A percentile compares a stretch with the other conserved stretches of the same genome.
Conservation (phyloP, 441 rosid species). For the Mallotus japonicus region DNA sequence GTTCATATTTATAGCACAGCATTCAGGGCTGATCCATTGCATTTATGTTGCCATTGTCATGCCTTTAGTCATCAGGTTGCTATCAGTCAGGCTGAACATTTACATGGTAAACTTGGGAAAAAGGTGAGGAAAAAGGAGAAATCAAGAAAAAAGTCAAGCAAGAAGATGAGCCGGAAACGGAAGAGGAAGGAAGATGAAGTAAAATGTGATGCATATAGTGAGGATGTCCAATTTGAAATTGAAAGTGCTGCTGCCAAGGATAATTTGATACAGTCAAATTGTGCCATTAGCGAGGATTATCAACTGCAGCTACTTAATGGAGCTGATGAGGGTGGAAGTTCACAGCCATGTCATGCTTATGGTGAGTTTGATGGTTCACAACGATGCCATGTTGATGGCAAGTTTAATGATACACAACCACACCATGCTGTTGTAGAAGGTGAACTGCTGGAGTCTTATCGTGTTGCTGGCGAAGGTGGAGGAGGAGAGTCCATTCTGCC, state of each 20-base stretch:
- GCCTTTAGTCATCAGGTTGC: slow-evolving; percentile 19
- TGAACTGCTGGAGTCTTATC: not conserved
- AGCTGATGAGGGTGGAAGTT: slow-evolving; percentile 18
- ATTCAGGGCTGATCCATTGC: slow-evolving; percentile 31
- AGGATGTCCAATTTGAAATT: slow-evolving; percentile 19
- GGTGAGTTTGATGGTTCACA: not conserved
- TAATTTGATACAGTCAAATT: slow-evolving; percentile 14
- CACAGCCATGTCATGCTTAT: slow-evolving; percentile 2
- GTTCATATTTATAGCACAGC: slow-evolving; percentile 26
- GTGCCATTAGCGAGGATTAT: slow-evolving; percentile 11
- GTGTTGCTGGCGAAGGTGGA: not conserved
- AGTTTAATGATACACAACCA: not conserved
- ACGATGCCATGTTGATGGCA: not conserved
- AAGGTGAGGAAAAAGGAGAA: slow-evolving; percentile 32
- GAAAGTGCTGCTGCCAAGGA: slow-evolving; percentile 21
- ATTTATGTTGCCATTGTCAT: slow-evolving; percentile 27
- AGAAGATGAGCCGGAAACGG: slow-evolving; percentile 27
- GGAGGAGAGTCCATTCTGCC: slow-evolving; percentile 1
- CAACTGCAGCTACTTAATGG: slow-evolving; percentile 18
- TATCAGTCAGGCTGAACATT: slow-evolving; percentile 18
- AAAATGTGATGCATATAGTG: slow-evolving; percentile 21
- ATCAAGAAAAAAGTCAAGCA: slow-evolving; percentile 24
- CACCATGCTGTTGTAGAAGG: slow-evolving; percentile 10
- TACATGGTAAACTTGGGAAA: slow-evolving; percentile 28
- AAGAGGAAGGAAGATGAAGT: slow-evolving; percentile 28